phyloP scores from a whole-genome alignment of 1,284 basidiomycete species.

The Phellinidium pouzarii region DNA sequence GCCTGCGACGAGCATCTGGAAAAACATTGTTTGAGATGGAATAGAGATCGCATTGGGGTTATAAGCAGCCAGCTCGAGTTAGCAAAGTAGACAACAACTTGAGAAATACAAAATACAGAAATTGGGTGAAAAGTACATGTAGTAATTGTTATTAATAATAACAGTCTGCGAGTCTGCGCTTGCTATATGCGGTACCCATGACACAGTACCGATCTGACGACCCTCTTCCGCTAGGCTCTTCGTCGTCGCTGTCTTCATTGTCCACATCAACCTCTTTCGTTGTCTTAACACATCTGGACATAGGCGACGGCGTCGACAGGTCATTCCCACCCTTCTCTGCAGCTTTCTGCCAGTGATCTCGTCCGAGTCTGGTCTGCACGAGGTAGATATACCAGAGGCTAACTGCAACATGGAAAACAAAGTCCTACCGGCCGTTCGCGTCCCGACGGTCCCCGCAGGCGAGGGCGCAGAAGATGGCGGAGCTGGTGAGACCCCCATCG shows the following conservation, averaged over 20 bases:
- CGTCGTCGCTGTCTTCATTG: background rate
- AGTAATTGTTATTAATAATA: no score
- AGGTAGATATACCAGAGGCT: constrained; percentile 24
- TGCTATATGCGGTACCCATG: background rate
- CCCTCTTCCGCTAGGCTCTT: background rate
- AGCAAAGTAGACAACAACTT: no score
- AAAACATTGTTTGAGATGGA: background rate
- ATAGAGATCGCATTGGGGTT: background rate
- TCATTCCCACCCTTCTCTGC: constrained; percentile 14
- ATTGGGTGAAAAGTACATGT: no score
- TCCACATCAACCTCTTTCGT: background rate
- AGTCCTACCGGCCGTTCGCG: constrained; percentile 32
- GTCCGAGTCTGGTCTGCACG: no score
- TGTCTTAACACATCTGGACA: background rate
- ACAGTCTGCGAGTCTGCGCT: no score
- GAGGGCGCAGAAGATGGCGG: constrained; percentile 27
- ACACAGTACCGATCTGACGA: background rate
- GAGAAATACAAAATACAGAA: no score
- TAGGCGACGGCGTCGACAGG: constrained; percentile 5
- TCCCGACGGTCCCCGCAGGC: constrained; percentile 28
- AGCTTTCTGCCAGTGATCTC: background rate
- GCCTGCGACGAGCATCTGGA: background rate
- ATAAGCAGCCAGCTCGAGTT: background rate
- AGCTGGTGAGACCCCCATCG: constrained; percentile 29
- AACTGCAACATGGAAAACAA: constrained; percentile 9